Percentiles rank a stretch among this genome's conserved stretches.
Evolutionary conservation across 192 early-diverging fungal species (phyloP).

Genomic region (Mortierella hygrophila): DNA sequence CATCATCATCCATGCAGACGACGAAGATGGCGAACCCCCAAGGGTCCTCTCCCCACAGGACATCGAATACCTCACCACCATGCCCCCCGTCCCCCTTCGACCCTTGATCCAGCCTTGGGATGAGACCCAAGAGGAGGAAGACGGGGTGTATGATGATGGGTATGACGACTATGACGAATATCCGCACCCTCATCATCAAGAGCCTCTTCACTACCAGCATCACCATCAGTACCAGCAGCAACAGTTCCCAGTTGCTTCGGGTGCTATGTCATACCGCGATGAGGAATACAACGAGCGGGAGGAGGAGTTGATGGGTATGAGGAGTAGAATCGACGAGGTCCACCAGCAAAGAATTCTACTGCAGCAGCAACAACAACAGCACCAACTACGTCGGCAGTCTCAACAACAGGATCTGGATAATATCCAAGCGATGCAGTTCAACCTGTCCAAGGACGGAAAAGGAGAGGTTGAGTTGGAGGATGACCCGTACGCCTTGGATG

Average conservation of each 20-base stretch:
- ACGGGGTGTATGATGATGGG: constrained; percentile 16
- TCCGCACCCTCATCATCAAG: not conserved
- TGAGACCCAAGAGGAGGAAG: constrained; percentile 3
- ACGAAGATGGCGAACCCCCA: constrained; percentile 39
- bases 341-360: not conserved
- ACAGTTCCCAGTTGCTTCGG: not conserved
- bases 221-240: not conserved
- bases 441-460: not conserved
- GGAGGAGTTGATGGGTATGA: not conserved
- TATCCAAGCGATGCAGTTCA: not conserved
- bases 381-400: not conserved
- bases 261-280: not conserved
- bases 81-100: constrained; percentile 25
- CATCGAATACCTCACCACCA: constrained; percentile 42
- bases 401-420: not conserved
- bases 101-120: constrained; percentile 38
- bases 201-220: not conserved
- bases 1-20: constrained; percentile 45
- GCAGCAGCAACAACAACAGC: not conserved
- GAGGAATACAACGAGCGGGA: not conserved
- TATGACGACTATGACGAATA: constrained; percentile 24
- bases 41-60: constrained; percentile 24
- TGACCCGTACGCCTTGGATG: not conserved
- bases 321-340: not conserved
- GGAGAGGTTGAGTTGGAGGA: not conserved